Conservation (phyloP, 2,329 filamentous ascomycete genomes). For the Sporothrix inflata region DNA sequence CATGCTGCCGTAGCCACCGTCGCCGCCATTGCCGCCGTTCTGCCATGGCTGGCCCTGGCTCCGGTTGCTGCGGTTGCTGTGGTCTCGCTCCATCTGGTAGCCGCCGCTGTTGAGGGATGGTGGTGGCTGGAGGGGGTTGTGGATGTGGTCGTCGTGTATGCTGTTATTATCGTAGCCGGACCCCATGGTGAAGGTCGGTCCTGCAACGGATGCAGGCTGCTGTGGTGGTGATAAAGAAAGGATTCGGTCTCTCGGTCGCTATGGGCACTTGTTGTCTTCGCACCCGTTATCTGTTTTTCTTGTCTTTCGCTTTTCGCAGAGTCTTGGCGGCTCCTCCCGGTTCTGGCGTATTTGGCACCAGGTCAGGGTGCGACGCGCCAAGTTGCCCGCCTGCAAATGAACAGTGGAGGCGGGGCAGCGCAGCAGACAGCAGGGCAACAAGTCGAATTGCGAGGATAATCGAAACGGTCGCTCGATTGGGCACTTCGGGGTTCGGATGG, state of each 20-base stretch:
- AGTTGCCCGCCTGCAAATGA: conserved; percentile 20
- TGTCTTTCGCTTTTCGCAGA: background rate
- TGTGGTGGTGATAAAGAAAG: background rate
- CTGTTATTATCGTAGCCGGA: conserved; percentile 48
- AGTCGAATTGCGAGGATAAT: background rate
- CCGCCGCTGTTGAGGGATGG: conserved; percentile 29
- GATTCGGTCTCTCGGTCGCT: background rate
- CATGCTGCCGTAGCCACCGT: conserved; percentile 34
- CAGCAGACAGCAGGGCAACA: background rate
- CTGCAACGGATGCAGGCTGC: conserved; percentile 14
- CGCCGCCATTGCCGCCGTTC: conserved; percentile 32
- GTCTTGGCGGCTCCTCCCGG: conserved; percentile 16
- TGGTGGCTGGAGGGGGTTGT: conserved; percentile 35
- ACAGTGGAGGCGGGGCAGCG: conserved; percentile 8
- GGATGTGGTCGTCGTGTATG: conserved; percentile 45
- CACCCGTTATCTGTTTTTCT: background rate
- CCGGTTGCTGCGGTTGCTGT: conserved; percentile 30
- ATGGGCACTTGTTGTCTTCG: conserved; percentile 1
- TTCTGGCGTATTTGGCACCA: conserved; percentile 11
- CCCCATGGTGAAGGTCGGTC: conserved; percentile 22
- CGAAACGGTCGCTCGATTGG: conserved; percentile 8
- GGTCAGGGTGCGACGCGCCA: conserved; percentile 19
- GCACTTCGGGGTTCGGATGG: background rate
- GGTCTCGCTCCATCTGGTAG: conserved; percentile 39
- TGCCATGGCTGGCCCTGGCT: conserved; percentile 33